phyloP scores from a whole-genome alignment of 257 asterid genomes.

The Fraxinus excelsior region DNA sequence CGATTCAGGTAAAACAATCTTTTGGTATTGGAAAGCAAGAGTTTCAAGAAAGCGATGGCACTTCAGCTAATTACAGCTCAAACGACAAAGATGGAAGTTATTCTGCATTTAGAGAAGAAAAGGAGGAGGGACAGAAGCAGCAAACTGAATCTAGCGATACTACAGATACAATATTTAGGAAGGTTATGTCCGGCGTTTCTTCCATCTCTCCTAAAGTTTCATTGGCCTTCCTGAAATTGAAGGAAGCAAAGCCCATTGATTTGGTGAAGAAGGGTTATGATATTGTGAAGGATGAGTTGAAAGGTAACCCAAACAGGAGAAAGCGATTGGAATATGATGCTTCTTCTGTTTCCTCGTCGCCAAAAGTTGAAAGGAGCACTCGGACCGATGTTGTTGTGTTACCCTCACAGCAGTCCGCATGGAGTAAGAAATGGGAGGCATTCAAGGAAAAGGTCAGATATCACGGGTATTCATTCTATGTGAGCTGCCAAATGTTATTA shows the following conservation, averaged over 20 bases:
- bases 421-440: conserved; percentile 86
- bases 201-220: conserved; percentile 64
- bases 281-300: conserved; percentile 76
- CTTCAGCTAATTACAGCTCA: conserved; percentile 36
- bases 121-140: conserved; percentile 64
- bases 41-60: conserved; percentile 40
- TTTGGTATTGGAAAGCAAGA: conserved; percentile 74
- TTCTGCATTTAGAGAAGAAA: conserved; percentile 52
- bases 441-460: conserved; percentile 72
- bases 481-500: neutral
- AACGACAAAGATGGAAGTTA: conserved; percentile 40
- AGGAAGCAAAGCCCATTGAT: conserved; percentile 82
- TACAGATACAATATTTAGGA: conserved; percentile 63
- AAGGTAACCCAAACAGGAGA: conserved; percentile 79
- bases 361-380: conserved; percentile 66
- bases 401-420: conserved; percentile 68
- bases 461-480: neutral
- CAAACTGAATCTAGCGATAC: conserved; percentile 47
- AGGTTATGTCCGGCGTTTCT: conserved; percentile 63
- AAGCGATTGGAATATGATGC: conserved; percentile 71
- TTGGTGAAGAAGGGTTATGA: conserved; percentile 74
- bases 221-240: conserved; percentile 64
- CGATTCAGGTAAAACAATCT: conserved; percentile 70
- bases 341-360: conserved; percentile 46
- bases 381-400: conserved; percentile 75